phyloP scores from a whole-genome alignment of 164 flowering plant species.

The Malania oleifera region DNA sequence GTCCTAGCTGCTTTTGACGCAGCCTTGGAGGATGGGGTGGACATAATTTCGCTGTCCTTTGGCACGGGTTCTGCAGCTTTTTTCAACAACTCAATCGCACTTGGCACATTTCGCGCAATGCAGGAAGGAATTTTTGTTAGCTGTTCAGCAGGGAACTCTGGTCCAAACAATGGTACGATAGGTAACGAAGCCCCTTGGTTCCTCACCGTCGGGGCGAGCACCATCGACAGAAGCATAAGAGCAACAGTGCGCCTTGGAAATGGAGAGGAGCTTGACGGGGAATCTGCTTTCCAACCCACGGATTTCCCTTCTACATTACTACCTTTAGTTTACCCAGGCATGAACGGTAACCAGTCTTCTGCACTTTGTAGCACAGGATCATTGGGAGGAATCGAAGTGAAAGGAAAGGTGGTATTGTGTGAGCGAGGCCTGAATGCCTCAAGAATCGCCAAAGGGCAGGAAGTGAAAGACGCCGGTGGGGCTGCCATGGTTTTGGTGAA shows the following conservation, averaged over 20 bases:
- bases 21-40: conserved; percentile 31
- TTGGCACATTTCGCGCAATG: conserved; percentile 25
- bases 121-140: conserved; percentile 27
- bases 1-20: conserved; percentile 28
- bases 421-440: too few relatives aligned
- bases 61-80: conserved; percentile 14
- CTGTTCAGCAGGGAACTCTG: conserved; percentile 26
- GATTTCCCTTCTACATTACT: conserved; percentile 7
- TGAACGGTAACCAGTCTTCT: conserved; percentile 6
- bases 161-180: conserved; percentile 12
- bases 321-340: conserved; percentile 28
- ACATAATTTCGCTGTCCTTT: conserved; percentile 26
- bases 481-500: too few relatives aligned
- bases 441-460: too few relatives aligned
- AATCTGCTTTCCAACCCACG: conserved; percentile 27
- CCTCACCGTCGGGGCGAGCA: conserved; percentile 34
- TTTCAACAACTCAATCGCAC: conserved; percentile 7
- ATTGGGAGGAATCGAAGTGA: conserved; percentile 8
- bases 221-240: conserved; percentile 19
- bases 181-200: conserved; percentile 34
- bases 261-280: conserved; percentile 16
- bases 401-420: conserved; percentile 43
- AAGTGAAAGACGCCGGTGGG: too few relatives aligned
- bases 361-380: conserved; percentile 20
- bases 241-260: conserved; percentile 26